Evolutionary conservation across 192 early-diverging fungal species (phyloP).

Genomic region (Podila epicladia): DNA sequence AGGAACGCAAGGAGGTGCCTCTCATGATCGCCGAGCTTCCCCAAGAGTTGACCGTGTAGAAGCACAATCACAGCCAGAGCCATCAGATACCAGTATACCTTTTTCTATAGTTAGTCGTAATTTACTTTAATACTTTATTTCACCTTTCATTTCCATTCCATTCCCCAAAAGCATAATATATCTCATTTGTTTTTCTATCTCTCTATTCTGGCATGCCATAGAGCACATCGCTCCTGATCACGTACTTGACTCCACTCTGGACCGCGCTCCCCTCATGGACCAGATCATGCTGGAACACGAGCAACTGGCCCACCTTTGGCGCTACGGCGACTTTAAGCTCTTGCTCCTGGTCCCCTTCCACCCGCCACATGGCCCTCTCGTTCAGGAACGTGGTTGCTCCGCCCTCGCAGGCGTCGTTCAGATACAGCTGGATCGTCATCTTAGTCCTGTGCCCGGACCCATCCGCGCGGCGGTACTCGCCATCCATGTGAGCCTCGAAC

Average conservation of each 20-base stretch:
- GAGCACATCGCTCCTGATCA: constrained; percentile 55
- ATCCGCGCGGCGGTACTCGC: constrained; percentile 40
- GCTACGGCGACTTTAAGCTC: constrained; percentile 12
- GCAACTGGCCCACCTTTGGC: constrained; percentile 33
- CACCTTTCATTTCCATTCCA: not conserved
- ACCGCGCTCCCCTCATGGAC: constrained; percentile 57
- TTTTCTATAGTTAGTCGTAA: not conserved
- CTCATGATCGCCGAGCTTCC: not conserved
- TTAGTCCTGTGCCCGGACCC: constrained; percentile 45
- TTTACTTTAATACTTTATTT: not conserved
- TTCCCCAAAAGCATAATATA: not conserved
- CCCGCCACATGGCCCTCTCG: constrained; percentile 20
- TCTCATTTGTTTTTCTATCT: not conserved
- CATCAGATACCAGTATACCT: not conserved
- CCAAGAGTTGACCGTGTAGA: not conserved
- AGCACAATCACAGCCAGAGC: not conserved
- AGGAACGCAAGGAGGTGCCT: not conserved
- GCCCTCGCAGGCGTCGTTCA: constrained; percentile 56
- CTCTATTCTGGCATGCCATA: constrained; percentile 23
- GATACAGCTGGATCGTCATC: constrained; percentile 57
- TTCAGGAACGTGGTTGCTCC: constrained; percentile 56
- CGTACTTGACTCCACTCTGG: constrained; percentile 55
- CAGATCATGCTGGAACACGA: constrained; percentile 54
- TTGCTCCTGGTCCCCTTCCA: not conserved
- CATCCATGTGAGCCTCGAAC: constrained; percentile 52